These are phyloP conservation scores for Gorgonomyces haynaldii DNA, from an alignment of 192 early-diverging fungal species.

Conservation along the genomic window DNA sequence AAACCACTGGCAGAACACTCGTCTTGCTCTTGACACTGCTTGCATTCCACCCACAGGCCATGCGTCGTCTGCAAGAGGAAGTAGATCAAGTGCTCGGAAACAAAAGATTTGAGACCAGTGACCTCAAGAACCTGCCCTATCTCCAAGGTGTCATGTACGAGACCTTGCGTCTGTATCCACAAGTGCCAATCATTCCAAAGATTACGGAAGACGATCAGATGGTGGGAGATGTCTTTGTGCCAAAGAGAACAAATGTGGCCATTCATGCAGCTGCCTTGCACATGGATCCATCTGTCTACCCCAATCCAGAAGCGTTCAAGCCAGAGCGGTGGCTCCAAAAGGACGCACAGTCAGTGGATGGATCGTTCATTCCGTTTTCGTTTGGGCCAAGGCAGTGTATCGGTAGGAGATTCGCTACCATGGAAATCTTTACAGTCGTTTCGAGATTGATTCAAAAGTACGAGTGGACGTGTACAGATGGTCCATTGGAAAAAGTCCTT, in stretches of 20 bases:
- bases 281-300: background rate
- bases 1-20: conserved; percentile 37
- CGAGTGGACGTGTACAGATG: no score
- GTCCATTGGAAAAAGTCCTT: no score
- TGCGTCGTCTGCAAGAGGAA: conserved; percentile 28
- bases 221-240: background rate
- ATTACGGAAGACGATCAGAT: background rate
- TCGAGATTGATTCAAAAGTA: no score
- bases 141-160: conserved; percentile 26
- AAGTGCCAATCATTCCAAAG: conserved; percentile 18
- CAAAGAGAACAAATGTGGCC: background rate
- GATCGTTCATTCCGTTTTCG: conserved; percentile 16
- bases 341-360: background rate
- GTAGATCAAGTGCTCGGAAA: conserved; percentile 4
- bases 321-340: conserved; percentile 9
- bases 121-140: conserved; percentile 6
- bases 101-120: conserved; percentile 3
- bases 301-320: conserved; percentile 33
- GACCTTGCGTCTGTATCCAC: conserved; percentile 21
- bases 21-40: conserved; percentile 26
- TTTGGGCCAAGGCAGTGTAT: conserved; percentile 20
- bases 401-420: conserved; percentile 23
- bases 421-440: no score
- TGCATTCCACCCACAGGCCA: conserved; percentile 29
- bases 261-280: conserved; percentile 1